Evolutionary conservation across 139 green algal genomes (phyloP), one percentile per base, ranked within the genome.

Genomic region (Volvox reticuliferus): DNA sequence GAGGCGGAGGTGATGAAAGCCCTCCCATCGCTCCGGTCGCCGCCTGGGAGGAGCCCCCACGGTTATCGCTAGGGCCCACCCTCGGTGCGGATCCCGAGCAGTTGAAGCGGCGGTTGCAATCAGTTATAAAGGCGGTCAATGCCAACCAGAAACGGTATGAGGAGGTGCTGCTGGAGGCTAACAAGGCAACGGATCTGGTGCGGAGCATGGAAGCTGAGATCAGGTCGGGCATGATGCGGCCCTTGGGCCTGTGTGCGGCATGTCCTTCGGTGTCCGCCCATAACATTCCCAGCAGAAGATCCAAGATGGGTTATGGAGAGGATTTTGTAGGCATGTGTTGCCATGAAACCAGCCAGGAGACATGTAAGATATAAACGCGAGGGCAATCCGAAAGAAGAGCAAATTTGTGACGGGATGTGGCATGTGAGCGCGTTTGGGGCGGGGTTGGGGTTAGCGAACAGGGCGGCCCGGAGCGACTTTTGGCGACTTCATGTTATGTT

Each of bases 131-230:
- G 19, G 68, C 32, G 12, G 77, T 94, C 0, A 69, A 91, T 0
- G 61, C 5, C 26, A 78, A 87, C 32, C 89, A 85, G 79, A 17
- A 28, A n/a, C 80, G 78, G 30, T 88, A 90, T 55, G 92, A 92
- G 24, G 26, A 50, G 1, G 91, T 89, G 14, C 79, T 92, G 79
- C 80, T 94, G 73, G 89, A 92, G 86, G 86, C 75, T 16, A 63
- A 61, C 75, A 94, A 94, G 63, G 89, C 92, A 12, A 32, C 61
- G 12, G 92, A 93, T 63, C 89, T 93, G 36, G 89, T 93, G 37
- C 44, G n/a, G 12, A 88, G 80, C 61, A 85, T 93, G 86, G 82
- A 94, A 37, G 81, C 62, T 21, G 92, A 94, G 35, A 87, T 94
- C 33, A 76, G 79, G 92, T 93, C 63, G 87, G 81, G 79, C 6